These are phyloP conservation scores for Nigrospora oryzae DNA, from an alignment of 2,329 filamentous ascomycete species.

Conservation along the genomic window DNA sequence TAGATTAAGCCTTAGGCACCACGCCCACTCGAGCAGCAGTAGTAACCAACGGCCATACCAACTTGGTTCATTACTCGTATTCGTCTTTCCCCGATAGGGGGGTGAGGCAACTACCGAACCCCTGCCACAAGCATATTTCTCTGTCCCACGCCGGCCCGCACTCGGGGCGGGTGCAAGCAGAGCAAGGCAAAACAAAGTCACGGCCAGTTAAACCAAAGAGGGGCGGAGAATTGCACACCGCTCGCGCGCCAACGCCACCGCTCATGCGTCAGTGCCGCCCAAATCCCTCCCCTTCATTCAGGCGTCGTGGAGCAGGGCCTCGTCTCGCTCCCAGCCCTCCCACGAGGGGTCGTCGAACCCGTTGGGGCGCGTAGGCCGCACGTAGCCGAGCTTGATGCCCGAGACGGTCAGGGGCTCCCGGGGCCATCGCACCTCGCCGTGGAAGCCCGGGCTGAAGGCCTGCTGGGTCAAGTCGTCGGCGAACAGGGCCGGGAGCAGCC, in stretches of 20 bases:
- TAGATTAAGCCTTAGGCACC: too few species aligned
- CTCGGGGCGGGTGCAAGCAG: too few species aligned
- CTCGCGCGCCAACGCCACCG: neutral
- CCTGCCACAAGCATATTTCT: too few species aligned
- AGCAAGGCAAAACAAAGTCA: too few species aligned
- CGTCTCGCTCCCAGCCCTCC: conserved; percentile 38
- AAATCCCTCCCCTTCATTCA: neutral
- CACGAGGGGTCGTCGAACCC: conserved; percentile 51
- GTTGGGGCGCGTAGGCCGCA: conserved; percentile 34
- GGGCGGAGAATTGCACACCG: too few species aligned
- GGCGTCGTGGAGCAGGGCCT: conserved; percentile 13
- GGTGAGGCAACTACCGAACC: too few species aligned
- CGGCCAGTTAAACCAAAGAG: too few species aligned
- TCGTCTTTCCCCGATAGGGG: too few species aligned
- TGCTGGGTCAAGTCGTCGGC: conserved; percentile 17
- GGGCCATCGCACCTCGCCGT: conserved; percentile 33
- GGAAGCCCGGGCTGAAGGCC: conserved; percentile 20
- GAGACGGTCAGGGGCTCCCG: conserved; percentile 34
- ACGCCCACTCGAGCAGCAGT: too few species aligned
- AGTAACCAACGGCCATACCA: too few species aligned
- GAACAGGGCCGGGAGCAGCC: conserved; percentile 23
- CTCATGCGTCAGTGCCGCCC: neutral
- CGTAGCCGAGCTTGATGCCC: conserved; percentile 34
- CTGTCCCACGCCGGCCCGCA: too few species aligned
- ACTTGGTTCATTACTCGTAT: too few species aligned